Evolutionary conservation across 2,329 filamentous ascomycete species (phyloP).

Genomic region (Davidsoniella virescens): DNA sequence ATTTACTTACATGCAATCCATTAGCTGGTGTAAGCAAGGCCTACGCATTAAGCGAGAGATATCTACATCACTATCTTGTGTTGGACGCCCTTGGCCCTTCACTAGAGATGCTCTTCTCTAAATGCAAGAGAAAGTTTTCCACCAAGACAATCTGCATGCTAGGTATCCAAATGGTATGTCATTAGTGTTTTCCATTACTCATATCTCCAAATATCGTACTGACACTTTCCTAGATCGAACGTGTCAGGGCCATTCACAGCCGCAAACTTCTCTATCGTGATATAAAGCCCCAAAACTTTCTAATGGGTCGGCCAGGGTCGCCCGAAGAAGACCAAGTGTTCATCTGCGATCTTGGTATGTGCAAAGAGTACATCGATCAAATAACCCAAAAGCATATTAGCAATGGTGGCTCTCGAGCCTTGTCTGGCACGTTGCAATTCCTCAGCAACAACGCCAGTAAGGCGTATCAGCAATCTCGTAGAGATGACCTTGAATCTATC

Average conservation of each 20-base stretch:
- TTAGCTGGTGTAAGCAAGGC: constrained; percentile 7
- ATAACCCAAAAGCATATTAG: constrained; percentile 7
- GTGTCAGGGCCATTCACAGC: constrained; percentile 8
- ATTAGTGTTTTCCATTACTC: not conserved
- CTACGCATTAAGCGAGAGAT: constrained; percentile 7
- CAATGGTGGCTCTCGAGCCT: constrained; percentile 3
- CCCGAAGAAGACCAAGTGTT: constrained; percentile 4
- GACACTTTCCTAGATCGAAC: constrained; percentile 2
- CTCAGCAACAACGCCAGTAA: constrained; percentile 10
- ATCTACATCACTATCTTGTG: constrained; percentile 10
- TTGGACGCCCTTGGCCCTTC: constrained; percentile 10
- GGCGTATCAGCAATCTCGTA: constrained; percentile 7
- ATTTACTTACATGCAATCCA: not conserved
- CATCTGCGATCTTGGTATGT: constrained; percentile 11
- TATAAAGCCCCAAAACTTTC: constrained; percentile 76
- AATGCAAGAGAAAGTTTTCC: constrained; percentile 9
- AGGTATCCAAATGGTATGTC: constrained; percentile 10
- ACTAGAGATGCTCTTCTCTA: constrained; percentile 10
- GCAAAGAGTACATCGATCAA: constrained; percentile 10
- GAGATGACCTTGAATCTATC: constrained; percentile 10
- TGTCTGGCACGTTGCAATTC: constrained; percentile 11
- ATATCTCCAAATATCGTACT: not conserved
- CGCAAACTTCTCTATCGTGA: constrained; percentile 74
- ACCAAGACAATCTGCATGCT: constrained; percentile 10
- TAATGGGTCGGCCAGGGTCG: constrained; percentile 30